Conservation (phyloP, 169 alveolate species). For the Plasmodium coatneyi region DNA sequence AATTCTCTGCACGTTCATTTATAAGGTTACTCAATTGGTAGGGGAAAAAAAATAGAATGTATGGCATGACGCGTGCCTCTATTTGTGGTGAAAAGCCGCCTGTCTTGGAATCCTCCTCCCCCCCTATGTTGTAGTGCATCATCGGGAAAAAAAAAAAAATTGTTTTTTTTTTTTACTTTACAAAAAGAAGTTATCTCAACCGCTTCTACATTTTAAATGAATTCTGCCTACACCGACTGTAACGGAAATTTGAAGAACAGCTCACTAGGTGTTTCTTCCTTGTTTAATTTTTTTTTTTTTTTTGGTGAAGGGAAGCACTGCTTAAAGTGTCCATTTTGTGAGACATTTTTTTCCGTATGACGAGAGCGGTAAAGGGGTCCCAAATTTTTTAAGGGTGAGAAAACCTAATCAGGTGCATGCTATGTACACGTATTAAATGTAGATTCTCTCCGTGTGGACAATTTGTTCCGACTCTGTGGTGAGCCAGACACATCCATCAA, state of each 20-base stretch:
- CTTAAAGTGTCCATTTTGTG: not conserved
- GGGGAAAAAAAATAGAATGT: not conserved
- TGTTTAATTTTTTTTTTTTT: not conserved
- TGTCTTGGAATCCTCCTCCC: not conserved
- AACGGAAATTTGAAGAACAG: not conserved
- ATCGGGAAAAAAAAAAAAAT: not conserved
- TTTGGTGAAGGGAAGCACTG: not conserved
- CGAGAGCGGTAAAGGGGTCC: not conserved
- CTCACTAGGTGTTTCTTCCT: not conserved
- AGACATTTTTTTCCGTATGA: not conserved
- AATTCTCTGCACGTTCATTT: not conserved
- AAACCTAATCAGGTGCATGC: not conserved
- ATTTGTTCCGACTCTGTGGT: not conserved
- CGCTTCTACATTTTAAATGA: not conserved
- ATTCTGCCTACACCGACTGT: not conserved
- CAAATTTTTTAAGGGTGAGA: not conserved
- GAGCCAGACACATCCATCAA: too few relatives aligned
- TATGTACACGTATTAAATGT: not conserved
- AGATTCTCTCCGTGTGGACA: not conserved
- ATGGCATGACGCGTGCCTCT: not conserved
- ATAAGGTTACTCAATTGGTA: not conserved
- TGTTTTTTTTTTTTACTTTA: not conserved
- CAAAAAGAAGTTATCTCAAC: not conserved
- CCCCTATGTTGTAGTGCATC: not conserved
- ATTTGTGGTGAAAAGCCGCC: not conserved